Percentiles rank a stretch among this genome's conserved stretches.
These are phyloP conservation scores for Aspergillus baeticus DNA, from an alignment of 495 filamentous ascomycete species.

Conservation along the genomic window DNA sequence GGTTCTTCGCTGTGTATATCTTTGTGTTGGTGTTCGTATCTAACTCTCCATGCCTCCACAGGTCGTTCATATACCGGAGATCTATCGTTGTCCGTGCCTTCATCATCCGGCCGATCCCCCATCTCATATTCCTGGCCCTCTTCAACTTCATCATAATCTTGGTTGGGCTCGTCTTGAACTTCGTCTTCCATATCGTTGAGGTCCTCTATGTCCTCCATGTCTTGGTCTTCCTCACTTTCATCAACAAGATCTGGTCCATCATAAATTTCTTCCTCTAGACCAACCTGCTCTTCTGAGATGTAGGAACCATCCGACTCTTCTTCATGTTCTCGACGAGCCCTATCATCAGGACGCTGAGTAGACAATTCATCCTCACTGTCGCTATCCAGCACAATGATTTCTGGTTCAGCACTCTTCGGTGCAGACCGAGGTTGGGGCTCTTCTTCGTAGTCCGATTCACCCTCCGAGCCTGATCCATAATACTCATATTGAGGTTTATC, in stretches of 20 bases:
- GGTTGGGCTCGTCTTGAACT: neutral
- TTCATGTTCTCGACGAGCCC: neutral
- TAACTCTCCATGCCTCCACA: neutral
- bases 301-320: neutral
- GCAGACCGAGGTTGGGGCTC: slow-evolving; percentile 7
- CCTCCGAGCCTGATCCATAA: slow-evolving; percentile 13
- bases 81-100: neutral
- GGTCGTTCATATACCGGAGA: neutral
- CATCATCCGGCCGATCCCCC: neutral
- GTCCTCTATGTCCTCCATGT: neutral
- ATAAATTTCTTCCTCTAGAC: neutral
- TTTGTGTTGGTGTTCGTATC: slow-evolving; percentile 15
- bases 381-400: slow-evolving; percentile 44
- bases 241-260: slow-evolving; percentile 7
- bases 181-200: slow-evolving; percentile 9
- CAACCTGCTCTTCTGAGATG: neutral
- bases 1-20: slow-evolving; percentile 14
- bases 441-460: slow-evolving; percentile 9
- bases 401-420: slow-evolving; percentile 23
- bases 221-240: neutral
- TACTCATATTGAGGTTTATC: slow-evolving; percentile 4
- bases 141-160: neutral
- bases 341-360: slow-evolving; percentile 1
- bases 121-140: neutral
- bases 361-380: slow-evolving; percentile 42